Percentiles rank a stretch among this genome's conserved stretches.
phyloP scores from a whole-genome alignment of 306 rosid species.

The Quercus glauca region DNA sequence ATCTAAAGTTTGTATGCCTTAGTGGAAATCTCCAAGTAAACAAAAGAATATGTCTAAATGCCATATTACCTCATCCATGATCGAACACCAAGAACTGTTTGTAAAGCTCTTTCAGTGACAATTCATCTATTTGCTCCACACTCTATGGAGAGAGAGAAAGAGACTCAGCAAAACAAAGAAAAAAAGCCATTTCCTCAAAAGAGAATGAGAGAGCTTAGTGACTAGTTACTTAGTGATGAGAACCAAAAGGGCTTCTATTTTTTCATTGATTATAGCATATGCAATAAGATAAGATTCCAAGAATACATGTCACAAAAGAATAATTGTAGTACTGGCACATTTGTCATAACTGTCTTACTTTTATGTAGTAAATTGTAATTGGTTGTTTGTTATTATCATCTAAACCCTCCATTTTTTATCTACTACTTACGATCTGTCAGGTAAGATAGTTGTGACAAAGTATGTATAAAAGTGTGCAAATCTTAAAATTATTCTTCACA shows the following conservation, averaged over 20 bases:
- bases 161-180: neutral
- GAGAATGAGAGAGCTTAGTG: constrained; percentile 3
- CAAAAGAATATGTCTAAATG: constrained; percentile 29
- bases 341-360: too few species aligned
- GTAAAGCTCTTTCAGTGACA: neutral
- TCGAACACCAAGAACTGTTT: constrained; percentile 12
- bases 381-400: too few species aligned
- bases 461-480: neutral
- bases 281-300: constrained; percentile 39
- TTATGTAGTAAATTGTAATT: too few species aligned
- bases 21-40: constrained; percentile 33
- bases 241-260: constrained; percentile 5
- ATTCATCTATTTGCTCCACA: constrained; percentile 27
- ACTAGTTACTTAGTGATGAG: neutral
- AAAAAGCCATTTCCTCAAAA: constrained; percentile 4
- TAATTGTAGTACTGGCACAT: too few species aligned
- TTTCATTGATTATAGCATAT: constrained; percentile 18
- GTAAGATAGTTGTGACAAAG: too few species aligned
- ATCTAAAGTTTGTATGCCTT: constrained; percentile 29
- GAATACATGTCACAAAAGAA: neutral
- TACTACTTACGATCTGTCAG: rapidly evolving
- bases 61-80: constrained; percentile 27
- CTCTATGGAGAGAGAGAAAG: constrained; percentile 27
- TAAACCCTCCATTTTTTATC: too few species aligned
- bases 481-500: too few species aligned